Evolutionary conservation across 2,329 filamentous ascomycete species (phyloP).

Genomic region (Xylaria multiplex): DNA sequence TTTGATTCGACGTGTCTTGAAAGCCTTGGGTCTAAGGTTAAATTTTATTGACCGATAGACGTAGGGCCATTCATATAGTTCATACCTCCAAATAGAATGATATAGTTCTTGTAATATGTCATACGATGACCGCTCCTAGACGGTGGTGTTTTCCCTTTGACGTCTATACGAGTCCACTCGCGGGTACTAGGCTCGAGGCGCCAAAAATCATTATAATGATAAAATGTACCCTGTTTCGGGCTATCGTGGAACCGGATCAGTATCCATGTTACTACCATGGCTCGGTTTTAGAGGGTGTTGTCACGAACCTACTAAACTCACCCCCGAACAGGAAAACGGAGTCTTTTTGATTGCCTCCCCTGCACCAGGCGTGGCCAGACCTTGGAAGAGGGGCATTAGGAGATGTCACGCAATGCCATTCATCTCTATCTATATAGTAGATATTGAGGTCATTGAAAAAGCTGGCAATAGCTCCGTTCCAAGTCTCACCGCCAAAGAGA

Average conservation of each 20-base stretch:
- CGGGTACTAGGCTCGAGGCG: slow-evolving; percentile 81
- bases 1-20: slow-evolving; percentile 94
- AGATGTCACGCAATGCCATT: slow-evolving; percentile 90
- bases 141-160: slow-evolving; percentile 79
- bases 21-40: slow-evolving; percentile 64
- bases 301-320: slow-evolving; percentile 81
- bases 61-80: neutral
- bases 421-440: slow-evolving; percentile 82
- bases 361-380: slow-evolving; percentile 93
- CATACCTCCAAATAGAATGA: slow-evolving; percentile 84
- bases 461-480: slow-evolving; percentile 86
- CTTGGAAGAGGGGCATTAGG: slow-evolving; percentile 92
- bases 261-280: slow-evolving; percentile 9
- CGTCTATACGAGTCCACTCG: slow-evolving; percentile 92
- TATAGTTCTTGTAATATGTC: slow-evolving; percentile 97
- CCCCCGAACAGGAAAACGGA: slow-evolving; percentile 93
- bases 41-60: neutral
- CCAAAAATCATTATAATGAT: slow-evolving; percentile 99
- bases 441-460: slow-evolving; percentile 75
- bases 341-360: slow-evolving; percentile 81
- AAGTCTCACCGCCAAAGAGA: slow-evolving; percentile 94
- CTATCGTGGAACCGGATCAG: slow-evolving; percentile 31
- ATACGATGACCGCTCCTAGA: slow-evolving; percentile 93
- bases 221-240: slow-evolving; percentile 78
- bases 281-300: neutral